Evolutionary conservation across 495 filamentous ascomycete species (phyloP).

Genomic region (Aspergillus bridgeri): DNA sequence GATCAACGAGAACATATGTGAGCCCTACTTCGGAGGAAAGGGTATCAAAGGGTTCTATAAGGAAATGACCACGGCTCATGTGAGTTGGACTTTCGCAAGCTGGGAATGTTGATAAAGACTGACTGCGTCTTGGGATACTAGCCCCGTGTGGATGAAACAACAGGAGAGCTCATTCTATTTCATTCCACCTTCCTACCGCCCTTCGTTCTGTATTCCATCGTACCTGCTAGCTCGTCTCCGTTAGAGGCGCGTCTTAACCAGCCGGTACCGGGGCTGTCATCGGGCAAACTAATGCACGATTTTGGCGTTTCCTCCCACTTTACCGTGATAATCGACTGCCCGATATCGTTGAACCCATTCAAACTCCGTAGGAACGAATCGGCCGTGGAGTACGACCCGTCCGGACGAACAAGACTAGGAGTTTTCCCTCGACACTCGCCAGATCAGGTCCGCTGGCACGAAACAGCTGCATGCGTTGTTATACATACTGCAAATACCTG

Average conservation of each 20-base stretch:
- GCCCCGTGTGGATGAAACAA: slow-evolving; percentile 57
- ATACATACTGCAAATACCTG: slow-evolving; percentile 68
- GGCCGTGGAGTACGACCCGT: slow-evolving; percentile 52
- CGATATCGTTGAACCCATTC: slow-evolving; percentile 57
- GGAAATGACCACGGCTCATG: slow-evolving; percentile 67
- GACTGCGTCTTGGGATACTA: slow-evolving; percentile 4
- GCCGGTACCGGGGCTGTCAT: slow-evolving; percentile 52
- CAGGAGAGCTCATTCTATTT: slow-evolving; percentile 60
- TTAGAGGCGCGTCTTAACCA: slow-evolving; percentile 31
- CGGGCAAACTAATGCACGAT: slow-evolving; percentile 69
- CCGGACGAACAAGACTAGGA: slow-evolving; percentile 54
- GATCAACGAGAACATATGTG: slow-evolving; percentile 13
- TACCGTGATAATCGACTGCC: slow-evolving; percentile 65
- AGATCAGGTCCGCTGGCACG: slow-evolving; percentile 55
- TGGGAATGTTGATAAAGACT: not conserved
- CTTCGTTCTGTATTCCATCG: slow-evolving; percentile 63
- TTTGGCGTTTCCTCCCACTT: slow-evolving; percentile 59
- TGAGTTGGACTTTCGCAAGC: slow-evolving; percentile 4
- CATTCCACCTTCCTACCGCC: slow-evolving; percentile 58
- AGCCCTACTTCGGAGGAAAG: slow-evolving; percentile 46
- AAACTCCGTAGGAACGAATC: slow-evolving; percentile 51
- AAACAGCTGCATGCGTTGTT: slow-evolving; percentile 60
- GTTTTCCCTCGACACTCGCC: slow-evolving; percentile 59
- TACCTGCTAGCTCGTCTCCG: slow-evolving; percentile 27
- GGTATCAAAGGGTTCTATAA: slow-evolving; percentile 54